phyloP scores from a whole-genome alignment of 164 flowering plant genomes.

The Cinnamomum micranthum region DNA sequence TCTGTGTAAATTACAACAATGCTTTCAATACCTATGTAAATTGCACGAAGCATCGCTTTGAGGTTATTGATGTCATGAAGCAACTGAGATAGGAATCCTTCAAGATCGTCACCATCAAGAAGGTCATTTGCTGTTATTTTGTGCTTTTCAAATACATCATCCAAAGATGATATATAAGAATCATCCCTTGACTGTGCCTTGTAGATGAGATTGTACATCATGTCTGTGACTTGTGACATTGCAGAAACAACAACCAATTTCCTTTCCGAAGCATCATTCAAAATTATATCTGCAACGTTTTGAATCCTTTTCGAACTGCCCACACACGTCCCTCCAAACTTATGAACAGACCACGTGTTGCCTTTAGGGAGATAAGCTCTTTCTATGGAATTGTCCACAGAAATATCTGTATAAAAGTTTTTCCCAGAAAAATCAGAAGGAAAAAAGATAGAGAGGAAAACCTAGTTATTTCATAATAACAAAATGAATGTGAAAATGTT shows the following conservation, averaged over 20 bases:
- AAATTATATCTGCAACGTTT: slow-evolving; percentile 74
- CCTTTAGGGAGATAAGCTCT: slow-evolving; percentile 57
- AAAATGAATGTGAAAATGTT: background rate
- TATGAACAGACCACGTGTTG: slow-evolving; percentile 86
- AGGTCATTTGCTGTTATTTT: slow-evolving; percentile 63
- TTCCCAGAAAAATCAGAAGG: background rate
- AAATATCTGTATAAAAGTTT: slow-evolving; percentile 33
- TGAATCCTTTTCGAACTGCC: slow-evolving; percentile 75
- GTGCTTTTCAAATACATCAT: slow-evolving; percentile 82
- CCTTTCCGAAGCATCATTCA: slow-evolving; percentile 68
- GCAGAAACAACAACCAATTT: slow-evolving; percentile 96
- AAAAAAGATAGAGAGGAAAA: background rate
- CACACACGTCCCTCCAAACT: slow-evolving; percentile 98
- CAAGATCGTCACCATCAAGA: slow-evolving; percentile 77
- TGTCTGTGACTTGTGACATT: slow-evolving; percentile 95
- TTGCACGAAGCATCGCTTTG: slow-evolving; percentile 92
- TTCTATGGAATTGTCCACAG: slow-evolving; percentile 34
- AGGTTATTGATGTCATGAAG: slow-evolving; percentile 75
- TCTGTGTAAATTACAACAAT: background rate
- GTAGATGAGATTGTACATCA: slow-evolving; percentile 85
- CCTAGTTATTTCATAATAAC: background rate
- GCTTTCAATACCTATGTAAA: slow-evolving; percentile 66
- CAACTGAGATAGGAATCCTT: slow-evolving; percentile 55
- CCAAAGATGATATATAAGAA: slow-evolving; percentile 63
- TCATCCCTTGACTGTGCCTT: slow-evolving; percentile 89